Evolutionary conservation across 768 basidiomycete species (phyloP).

Genomic region (Sporobolomyces pararoseus): DNA sequence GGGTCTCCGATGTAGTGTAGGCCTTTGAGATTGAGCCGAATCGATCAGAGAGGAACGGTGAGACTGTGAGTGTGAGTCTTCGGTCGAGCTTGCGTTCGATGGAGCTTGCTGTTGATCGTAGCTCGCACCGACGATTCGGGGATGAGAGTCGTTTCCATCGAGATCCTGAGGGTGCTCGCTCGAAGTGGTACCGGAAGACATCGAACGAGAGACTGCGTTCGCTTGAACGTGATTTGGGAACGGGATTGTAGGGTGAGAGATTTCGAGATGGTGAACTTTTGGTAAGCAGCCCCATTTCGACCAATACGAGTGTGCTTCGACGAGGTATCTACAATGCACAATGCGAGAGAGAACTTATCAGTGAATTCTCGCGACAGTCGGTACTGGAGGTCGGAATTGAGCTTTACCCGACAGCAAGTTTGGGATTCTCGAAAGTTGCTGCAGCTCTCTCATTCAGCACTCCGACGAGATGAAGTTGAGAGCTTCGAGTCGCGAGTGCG

Average conservation of each 20-base stretch:
- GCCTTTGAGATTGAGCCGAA: not conserved
- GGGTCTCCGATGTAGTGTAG: not conserved
- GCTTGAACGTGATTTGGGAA: slow-evolving; percentile 12
- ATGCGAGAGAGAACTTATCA: too few species aligned
- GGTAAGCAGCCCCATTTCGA: slow-evolving; percentile 34
- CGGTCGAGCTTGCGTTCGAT: not conserved
- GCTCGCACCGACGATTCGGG: not conserved
- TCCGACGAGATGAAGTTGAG: slow-evolving; percentile 10
- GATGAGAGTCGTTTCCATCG: not conserved
- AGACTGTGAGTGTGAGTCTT: not conserved
- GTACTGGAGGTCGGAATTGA: too few species aligned
- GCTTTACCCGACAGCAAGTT: slow-evolving; percentile 28
- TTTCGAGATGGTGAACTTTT: slow-evolving; percentile 16
- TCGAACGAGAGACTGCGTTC: not conserved
- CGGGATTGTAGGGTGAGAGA: not conserved
- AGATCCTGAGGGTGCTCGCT: not conserved
- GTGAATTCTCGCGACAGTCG: too few species aligned
- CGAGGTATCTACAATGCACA: slow-evolving; percentile 21
- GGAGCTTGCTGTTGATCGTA: not conserved
- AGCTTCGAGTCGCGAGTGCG: not conserved
- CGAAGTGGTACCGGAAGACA: not conserved
- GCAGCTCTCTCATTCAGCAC: slow-evolving; percentile 37
- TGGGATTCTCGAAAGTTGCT: not conserved
- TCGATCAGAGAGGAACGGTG: not conserved
- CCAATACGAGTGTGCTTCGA: slow-evolving; percentile 30